A percentile compares a stretch with the other conserved stretches of the same genome.
Evolutionary conservation across 2,329 filamentous ascomycete genomes (phyloP).

Genomic region (Colletotrichum chlorophyti): DNA sequence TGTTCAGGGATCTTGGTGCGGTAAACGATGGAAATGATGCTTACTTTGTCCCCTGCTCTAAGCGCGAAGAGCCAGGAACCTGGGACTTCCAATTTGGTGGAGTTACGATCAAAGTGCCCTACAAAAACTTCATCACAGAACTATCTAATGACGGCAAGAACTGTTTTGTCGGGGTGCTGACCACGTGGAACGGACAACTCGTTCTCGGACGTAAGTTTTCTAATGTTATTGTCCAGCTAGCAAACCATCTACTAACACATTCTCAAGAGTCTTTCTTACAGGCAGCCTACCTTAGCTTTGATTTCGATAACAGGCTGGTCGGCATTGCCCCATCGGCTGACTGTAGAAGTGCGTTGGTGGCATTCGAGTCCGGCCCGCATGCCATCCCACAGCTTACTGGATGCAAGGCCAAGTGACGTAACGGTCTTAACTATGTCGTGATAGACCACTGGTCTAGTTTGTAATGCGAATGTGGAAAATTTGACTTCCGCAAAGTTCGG

Average conservation of each 20-base stretch:
- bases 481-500: too few species aligned
- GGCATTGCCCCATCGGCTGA: neutral
- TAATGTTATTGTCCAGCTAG: too few species aligned
- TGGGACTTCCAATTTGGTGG: neutral
- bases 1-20: neutral
- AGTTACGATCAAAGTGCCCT: neutral
- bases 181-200: neutral
- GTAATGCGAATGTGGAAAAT: too few species aligned
- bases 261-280: neutral
- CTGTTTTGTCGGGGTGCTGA: neutral
- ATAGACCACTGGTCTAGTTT: too few species aligned
- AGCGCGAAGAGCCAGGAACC: neutral
- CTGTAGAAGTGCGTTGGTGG: neutral
- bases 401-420: neutral
- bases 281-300: neutral
- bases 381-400: neutral
- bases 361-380: neutral
- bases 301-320: neutral
- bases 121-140: neutral
- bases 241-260: too few species aligned
- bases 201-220: neutral
- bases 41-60: neutral
- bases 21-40: neutral
- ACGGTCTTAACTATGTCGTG: too few species aligned
- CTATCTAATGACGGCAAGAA: neutral